Evolutionary conservation across 202 grass and related monocot genomes (phyloP), one percentile per base, ranked within the genome.

Genomic region (Saccharum hybrid): DNA sequence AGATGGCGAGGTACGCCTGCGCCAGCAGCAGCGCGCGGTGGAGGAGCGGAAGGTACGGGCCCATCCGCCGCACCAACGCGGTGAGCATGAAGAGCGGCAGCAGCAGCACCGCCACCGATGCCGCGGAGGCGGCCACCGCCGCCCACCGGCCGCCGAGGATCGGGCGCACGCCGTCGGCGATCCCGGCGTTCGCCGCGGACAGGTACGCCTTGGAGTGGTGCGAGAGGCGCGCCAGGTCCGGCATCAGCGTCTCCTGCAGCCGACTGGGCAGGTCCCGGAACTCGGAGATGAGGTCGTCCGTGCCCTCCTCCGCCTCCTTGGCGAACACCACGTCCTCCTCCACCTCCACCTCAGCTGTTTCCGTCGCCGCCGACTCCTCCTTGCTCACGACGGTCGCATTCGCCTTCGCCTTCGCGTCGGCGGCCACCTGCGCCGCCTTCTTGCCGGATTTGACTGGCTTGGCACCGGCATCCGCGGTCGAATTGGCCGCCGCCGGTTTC

Each of bases 1-100:
- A 99, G 83, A 99, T 99, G 82, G 96, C 93, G 30, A 99, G 96
- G 83, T 96, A 99, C 28, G 96, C 91, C 89, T 99, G 96, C 79
- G 90, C 84, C 75, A 99, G 90, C 57, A 96, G 60, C 41, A 99
- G 91, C 34, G 89, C 79, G 68, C 86, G 83, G 72, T 90, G 93
- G 74, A 99, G 89, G 21, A 99, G 67, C 52, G 93, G 91, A 40
- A 99, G 91, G 89, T 85, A 96, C 4, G 89, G 78, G 19, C 84
- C 88, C 68, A 96, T 83, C 23, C 90, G 91, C 1, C 85, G 88
- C 13, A 99, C 88, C 21, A 94, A 83, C 65, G 88, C 88, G 14
- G 87, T 81, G 51, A 99, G 89, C 66, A 96, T 87, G 77, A 86
- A 89, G 4, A 99, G 83, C 15, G 91, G 93, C n/a, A 94, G 85